Percentiles rank a stretch among this genome's conserved stretches.
Evolutionary conservation across 2,329 filamentous ascomycete species (phyloP).

Genomic region (Aspergillus pseudoviridinutans): DNA sequence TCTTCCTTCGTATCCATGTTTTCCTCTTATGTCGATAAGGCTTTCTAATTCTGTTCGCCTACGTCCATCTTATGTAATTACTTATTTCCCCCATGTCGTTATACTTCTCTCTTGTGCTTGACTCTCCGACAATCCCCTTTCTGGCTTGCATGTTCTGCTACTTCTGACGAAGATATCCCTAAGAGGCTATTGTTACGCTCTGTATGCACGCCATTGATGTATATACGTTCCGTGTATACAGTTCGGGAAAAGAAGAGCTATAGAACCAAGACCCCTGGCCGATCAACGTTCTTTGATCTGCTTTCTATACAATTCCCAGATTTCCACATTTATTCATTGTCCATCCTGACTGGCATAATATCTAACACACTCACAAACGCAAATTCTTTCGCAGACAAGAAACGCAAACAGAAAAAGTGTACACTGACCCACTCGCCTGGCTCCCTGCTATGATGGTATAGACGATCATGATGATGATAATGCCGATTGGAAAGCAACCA

Average conservation of each 20-base stretch:
- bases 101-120: background rate
- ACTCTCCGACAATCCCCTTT: no score
- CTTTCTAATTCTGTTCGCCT: background rate
- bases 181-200: background rate
- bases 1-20: background rate
- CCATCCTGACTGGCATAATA: conserved; percentile 14
- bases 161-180: background rate
- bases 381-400: conserved; percentile 9
- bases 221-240: background rate
- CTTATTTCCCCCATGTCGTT: background rate
- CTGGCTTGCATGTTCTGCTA: background rate
- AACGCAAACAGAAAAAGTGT: conserved; percentile 10
- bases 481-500: conserved; percentile 18
- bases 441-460: conserved; percentile 29
- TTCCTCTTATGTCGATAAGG: background rate
- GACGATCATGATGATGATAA: conserved; percentile 15
- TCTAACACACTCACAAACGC: conserved; percentile 11
- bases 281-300: conserved; percentile 1
- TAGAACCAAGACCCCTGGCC: background rate
- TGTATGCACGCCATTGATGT: background rate
- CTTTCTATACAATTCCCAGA: conserved; percentile 18
- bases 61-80: background rate
- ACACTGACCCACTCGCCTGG: conserved; percentile 22
- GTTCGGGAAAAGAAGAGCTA: background rate
- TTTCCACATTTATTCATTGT: conserved; percentile 15